Percentiles rank a stretch among this genome's conserved stretches.
Evolutionary conservation across 306 rosid species (phyloP).

Genomic region (Medicago truncatula): MtrunA17r5.0-ANR NC_053046.1:39075501-39076000

Average conservation of each 20-base stretch:
- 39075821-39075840: too few relatives aligned
- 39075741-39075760: background rate
- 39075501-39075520: constrained; percentile 53
- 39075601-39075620: constrained; percentile 78
- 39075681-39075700: constrained; percentile 69
- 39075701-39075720: constrained; percentile 87
- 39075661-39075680: constrained; percentile 79
- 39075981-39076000: too few relatives aligned
- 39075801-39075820: too few relatives aligned
- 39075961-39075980: too few relatives aligned
- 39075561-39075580: constrained; percentile 66
- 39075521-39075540: constrained; percentile 60
- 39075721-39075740: constrained; percentile 78
- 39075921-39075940: too few relatives aligned
- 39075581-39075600: constrained; percentile 83
- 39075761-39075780: background rate
- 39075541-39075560: constrained; percentile 71
- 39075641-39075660: constrained; percentile 95
- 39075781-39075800: background rate
- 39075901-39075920: too few relatives aligned
- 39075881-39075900: too few relatives aligned
- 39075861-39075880: too few relatives aligned
- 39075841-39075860: too few relatives aligned
- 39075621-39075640: constrained; percentile 90
- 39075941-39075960: too few relatives aligned